Evolutionary conservation across 2,329 filamentous ascomycete genomes (phyloP).

Genomic region (Fusarium chaquense): DNA sequence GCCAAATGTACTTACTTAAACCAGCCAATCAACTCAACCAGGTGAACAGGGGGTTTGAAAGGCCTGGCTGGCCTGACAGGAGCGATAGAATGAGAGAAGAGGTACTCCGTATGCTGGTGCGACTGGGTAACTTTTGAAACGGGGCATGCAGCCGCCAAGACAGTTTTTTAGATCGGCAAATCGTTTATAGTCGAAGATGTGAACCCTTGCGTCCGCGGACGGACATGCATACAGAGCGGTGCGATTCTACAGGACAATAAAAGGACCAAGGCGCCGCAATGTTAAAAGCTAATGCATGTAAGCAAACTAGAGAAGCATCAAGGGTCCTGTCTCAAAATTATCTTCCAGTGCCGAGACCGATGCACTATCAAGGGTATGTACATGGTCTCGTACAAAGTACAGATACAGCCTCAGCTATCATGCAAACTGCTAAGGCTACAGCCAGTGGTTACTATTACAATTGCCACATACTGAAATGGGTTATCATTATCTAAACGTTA

Average conservation of each 20-base stretch:
- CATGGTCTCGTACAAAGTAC: not conserved
- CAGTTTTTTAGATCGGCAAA: accelerated
- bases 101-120: not conserved
- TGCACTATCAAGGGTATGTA: not conserved
- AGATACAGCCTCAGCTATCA: not conserved
- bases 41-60: not conserved
- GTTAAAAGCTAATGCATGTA: not conserved
- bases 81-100: not conserved
- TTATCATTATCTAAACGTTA: not conserved
- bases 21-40: not conserved
- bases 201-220: not conserved
- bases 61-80: not conserved
- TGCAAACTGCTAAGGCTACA: not conserved
- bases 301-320: not conserved
- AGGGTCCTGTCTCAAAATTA: not conserved
- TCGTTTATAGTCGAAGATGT: not conserved
- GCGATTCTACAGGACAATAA: not conserved
- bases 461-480: not conserved
- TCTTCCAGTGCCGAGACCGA: not conserved
- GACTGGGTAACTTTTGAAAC: not conserved
- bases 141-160: not conserved
- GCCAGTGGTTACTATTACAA: not conserved
- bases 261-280: not conserved
- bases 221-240: not conserved
- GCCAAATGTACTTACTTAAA: not conserved